Evolutionary conservation across 2,329 filamentous ascomycete genomes (phyloP).

Genomic region (Talaromyces sp.): DNA sequence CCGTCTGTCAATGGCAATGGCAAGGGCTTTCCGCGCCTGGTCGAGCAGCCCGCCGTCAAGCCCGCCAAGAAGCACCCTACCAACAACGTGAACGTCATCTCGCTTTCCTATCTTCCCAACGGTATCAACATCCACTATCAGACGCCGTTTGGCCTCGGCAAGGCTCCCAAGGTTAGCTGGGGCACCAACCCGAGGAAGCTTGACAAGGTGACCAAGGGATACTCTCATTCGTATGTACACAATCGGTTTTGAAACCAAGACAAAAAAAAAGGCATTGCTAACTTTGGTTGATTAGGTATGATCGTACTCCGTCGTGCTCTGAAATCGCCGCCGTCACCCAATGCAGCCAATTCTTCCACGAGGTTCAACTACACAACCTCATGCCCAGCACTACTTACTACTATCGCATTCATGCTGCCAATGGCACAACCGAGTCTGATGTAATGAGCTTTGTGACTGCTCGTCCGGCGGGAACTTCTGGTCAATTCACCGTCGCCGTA

Average conservation of each 20-base stretch:
- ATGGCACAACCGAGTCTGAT: conserved; percentile 47
- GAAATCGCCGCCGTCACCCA: conserved; percentile 40
- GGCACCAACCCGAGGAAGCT: conserved; percentile 33
- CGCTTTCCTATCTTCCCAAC: conserved; percentile 44
- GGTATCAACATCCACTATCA: conserved; percentile 53
- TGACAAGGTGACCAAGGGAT: conserved; percentile 33
- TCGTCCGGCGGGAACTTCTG: conserved; percentile 38
- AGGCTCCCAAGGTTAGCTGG: conserved; percentile 42
- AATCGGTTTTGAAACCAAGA: not conserved
- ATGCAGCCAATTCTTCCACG: conserved; percentile 51
- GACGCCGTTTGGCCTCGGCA: conserved; percentile 50
- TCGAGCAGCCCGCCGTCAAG: conserved; percentile 48
- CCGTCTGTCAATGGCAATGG: conserved; percentile 49
- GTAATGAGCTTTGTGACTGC: conserved; percentile 46
- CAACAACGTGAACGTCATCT: conserved; percentile 53
- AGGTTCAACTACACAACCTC: conserved; percentile 43
- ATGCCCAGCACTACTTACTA: conserved; percentile 46
- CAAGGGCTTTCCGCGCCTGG: conserved; percentile 48
- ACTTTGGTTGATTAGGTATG: conserved; percentile 14
- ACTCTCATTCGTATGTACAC: conserved; percentile 35
- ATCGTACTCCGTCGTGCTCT: conserved; percentile 50
- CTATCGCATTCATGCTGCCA: conserved; percentile 47
- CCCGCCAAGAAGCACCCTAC: conserved; percentile 40
- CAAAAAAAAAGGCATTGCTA: not conserved
- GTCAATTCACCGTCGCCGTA: conserved; percentile 43